phyloP scores from a whole-genome alignment of 2,329 filamentous ascomycete species.

The Sordariomycetes sp. region DNA sequence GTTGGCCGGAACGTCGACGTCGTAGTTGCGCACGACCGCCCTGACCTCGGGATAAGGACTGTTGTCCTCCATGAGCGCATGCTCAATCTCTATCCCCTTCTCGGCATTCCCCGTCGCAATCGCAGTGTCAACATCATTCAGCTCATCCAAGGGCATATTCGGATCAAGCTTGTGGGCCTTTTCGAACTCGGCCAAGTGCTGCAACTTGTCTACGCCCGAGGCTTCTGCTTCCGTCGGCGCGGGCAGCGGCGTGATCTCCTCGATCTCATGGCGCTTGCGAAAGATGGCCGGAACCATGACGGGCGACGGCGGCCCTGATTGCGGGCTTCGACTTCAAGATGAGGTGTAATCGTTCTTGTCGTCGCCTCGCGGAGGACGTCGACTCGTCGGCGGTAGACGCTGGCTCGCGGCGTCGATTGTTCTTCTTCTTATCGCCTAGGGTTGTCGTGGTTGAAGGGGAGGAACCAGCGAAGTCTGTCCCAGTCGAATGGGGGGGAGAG shows the following conservation, averaged over 20 bases:
- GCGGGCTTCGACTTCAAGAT: background rate
- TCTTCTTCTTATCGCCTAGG: too few relatives aligned
- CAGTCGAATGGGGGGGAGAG: too few relatives aligned
- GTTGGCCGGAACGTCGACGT: constrained; percentile 55
- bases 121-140: constrained; percentile 50
- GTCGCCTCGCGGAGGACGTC: constrained; percentile 1
- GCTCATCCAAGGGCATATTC: constrained; percentile 53
- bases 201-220: constrained; percentile 26
- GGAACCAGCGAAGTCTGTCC: too few relatives aligned
- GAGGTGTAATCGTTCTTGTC: too few relatives aligned
- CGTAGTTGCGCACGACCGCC: constrained; percentile 54
- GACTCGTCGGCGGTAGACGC: constrained; percentile 1
- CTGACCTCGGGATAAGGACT: constrained; percentile 61
- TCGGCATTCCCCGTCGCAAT: constrained; percentile 44
- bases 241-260: constrained; percentile 32
- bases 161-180: constrained; percentile 55
- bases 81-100: constrained; percentile 46
- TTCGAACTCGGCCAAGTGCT: constrained; percentile 45
- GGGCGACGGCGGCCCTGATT: background rate
- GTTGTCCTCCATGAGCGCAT: constrained; percentile 52
- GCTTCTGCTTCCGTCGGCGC: constrained; percentile 28
- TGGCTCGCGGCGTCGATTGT: constrained; percentile 1
- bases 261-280: constrained; percentile 35
- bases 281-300: constrained; percentile 27
- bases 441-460: too few relatives aligned